These are phyloP conservation scores for Musa schizocarpa DNA, from an alignment of 176 grass and related monocot genomes.

Conservation along the genomic window DNA sequence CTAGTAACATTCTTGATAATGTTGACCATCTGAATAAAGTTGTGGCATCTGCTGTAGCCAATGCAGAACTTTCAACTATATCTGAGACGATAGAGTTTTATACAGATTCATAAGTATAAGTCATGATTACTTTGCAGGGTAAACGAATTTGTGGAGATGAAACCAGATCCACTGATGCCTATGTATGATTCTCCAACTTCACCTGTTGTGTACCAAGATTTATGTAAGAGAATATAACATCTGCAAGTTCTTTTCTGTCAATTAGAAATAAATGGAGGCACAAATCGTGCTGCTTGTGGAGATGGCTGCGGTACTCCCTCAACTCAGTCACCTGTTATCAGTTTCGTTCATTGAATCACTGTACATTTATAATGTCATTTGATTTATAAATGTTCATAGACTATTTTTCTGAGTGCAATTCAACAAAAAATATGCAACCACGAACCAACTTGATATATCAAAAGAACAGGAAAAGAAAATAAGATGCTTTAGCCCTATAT, in stretches of 20 bases:
- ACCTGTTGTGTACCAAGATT: slow-evolving; percentile 5
- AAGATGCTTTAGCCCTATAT: no score
- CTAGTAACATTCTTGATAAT: no score
- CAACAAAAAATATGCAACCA: neutral
- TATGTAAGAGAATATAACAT: slow-evolving; percentile 12
- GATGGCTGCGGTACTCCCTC: neutral
- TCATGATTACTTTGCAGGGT: slow-evolving; percentile 41
- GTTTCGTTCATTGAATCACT: neutral
- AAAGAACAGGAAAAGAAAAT: neutral
- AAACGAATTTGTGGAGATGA: slow-evolving; percentile 71
- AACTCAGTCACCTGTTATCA: neutral
- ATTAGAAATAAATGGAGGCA: neutral
- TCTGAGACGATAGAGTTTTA: neutral
- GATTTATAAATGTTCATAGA: neutral
- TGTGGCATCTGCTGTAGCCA: no score
- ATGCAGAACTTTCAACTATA: neutral
- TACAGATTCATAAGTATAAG: neutral
- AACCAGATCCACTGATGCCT: slow-evolving; percentile 79
- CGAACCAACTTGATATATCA: neutral
- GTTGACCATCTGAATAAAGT: no score
- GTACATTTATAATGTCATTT: no score
- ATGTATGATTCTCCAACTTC: slow-evolving; percentile 45
- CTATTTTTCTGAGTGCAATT: neutral
- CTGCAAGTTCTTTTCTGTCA: slow-evolving; percentile 19
- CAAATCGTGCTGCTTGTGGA: slow-evolving; percentile 6